phyloP scores from a whole-genome alignment of 1,284 basidiomycete genomes.

The Inonotus obliquus region DNA sequence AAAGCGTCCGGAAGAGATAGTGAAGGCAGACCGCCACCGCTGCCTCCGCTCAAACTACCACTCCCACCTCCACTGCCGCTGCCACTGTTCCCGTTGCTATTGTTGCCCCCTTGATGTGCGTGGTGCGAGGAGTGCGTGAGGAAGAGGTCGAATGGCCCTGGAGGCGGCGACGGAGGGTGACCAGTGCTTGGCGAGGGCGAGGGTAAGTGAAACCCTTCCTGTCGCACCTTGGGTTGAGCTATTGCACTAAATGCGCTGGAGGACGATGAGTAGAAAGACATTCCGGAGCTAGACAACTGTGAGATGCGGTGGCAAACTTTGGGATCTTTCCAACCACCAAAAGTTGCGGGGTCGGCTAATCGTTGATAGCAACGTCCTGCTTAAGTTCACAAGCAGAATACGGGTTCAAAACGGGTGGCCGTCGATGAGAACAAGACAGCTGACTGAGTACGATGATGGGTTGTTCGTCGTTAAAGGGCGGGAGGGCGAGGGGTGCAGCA shows the following conservation, averaged over 20 bases:
- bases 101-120: slow-evolving; percentile 23
- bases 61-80: slow-evolving; percentile 16
- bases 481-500: not conserved
- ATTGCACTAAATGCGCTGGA: slow-evolving; percentile 13
- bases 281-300: not conserved
- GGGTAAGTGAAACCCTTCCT: slow-evolving; percentile 63
- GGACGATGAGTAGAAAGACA: slow-evolving; percentile 15
- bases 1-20: slow-evolving; percentile 46
- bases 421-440: not conserved
- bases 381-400: not conserved
- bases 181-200: slow-evolving; percentile 37
- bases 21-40: slow-evolving; percentile 35
- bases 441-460: not conserved
- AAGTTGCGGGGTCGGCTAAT: not conserved
- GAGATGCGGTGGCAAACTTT: not conserved
- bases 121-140: slow-evolving; percentile 26
- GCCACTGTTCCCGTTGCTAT: slow-evolving; percentile 10
- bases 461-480: not conserved
- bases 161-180: slow-evolving; percentile 28
- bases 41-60: slow-evolving; percentile 23
- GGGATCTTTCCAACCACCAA: not conserved
- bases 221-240: slow-evolving; percentile 37
- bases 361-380: not conserved
- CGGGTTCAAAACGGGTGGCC: too few species aligned
- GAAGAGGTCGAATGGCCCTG: slow-evolving; percentile 17